phyloP scores from a whole-genome alignment of 2,329 filamentous ascomycete genomes.

The Cladophialophora psammophila region DNA sequence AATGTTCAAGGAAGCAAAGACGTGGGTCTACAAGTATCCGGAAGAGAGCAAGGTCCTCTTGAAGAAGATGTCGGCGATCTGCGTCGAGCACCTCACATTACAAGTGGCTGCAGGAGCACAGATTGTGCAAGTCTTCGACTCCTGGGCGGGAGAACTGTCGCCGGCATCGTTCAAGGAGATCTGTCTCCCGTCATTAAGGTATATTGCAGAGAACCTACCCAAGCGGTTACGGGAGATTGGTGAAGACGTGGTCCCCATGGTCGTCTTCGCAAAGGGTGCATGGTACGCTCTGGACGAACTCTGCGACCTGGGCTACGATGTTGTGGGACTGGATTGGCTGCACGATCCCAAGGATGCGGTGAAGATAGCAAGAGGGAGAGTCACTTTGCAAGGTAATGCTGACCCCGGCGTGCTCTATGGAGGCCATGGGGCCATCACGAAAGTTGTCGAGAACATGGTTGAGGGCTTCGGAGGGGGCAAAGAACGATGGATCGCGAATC shows the following conservation, averaged over 20 bases:
- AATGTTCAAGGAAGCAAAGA: constrained; percentile 92
- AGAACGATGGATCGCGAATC: constrained; percentile 94
- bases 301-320: constrained; percentile 88
- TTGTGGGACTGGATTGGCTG: constrained; percentile 94
- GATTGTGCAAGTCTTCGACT: constrained; percentile 96
- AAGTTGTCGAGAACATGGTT: constrained; percentile 84
- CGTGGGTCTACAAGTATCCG: constrained; percentile 92
- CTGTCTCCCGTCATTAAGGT: constrained; percentile 81
- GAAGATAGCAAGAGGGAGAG: constrained; percentile 76
- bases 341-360: constrained; percentile 87
- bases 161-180: constrained; percentile 84
- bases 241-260: constrained; percentile 88
- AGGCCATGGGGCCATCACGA: constrained; percentile 78
- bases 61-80: constrained; percentile 91
- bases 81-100: constrained; percentile 90
- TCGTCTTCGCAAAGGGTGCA: constrained; percentile 96
- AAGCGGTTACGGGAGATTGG: constrained; percentile 75
- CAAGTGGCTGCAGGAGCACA: constrained; percentile 95
- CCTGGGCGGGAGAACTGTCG: constrained; percentile 93
- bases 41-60: constrained; percentile 80
- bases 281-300: constrained; percentile 92
- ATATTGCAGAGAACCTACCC: constrained; percentile 84
- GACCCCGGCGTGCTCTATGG: constrained; percentile 95
- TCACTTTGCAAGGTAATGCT: constrained; percentile 91
- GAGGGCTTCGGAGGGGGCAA: constrained; percentile 82